Base-by-base conservation (phyloP, 2,329 filamentous ascomycete genomes). In the Annulohypoxylon truncatum region DNA sequence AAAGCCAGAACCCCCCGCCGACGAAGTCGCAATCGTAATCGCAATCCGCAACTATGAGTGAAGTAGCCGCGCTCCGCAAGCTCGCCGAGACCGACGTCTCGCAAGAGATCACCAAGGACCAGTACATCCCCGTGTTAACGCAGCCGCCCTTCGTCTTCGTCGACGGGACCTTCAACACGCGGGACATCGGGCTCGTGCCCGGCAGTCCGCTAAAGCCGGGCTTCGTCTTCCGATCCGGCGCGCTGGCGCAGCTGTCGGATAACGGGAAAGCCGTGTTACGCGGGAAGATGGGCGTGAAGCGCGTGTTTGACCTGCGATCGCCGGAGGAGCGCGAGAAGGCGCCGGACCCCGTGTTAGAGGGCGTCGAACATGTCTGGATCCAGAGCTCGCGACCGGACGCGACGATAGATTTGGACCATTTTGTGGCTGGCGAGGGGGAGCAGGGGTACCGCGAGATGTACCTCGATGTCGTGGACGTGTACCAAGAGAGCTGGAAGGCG, bases 241-340 rank as follows among this genome's bases (percentile, higher is more conserved):
- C 80, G 13, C 78, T 86, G 10, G 73, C 74, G 50, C 68, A 67
- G 3, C 72, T 81, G 10, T 77, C 76, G 1, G 77, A 74, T 18
- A 72, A 75, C n/a, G 79, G 77, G 44, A 74, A 73, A 60, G 78
- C 78, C 4, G 79, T 78, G 71, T 70, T 85, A 2, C 71, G 74
- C 5, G 71, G 70, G 15, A 75, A 78, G 56, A 76, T 82, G 4
- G 74, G 76, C 48, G 74, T 86, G 47, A 78, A 76, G 62, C 80
- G 79, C 60, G 71, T 88, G 53, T 87, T 86, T 71, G 86, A 87
- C 74, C 76, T 88, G 60, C 81, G 85, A 42, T 82, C 80, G 42
- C 74, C 76, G 7, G 67, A 70, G 29, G 85, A 87, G 77, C 81
- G 82, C 54, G 72, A 66, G 9, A 46, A 59, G 2, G 73, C 72